These are phyloP conservation scores for Tetrahymena thermophila DNA, from an alignment of 73 alveolate species.

Conservation along the genomic window DNA sequence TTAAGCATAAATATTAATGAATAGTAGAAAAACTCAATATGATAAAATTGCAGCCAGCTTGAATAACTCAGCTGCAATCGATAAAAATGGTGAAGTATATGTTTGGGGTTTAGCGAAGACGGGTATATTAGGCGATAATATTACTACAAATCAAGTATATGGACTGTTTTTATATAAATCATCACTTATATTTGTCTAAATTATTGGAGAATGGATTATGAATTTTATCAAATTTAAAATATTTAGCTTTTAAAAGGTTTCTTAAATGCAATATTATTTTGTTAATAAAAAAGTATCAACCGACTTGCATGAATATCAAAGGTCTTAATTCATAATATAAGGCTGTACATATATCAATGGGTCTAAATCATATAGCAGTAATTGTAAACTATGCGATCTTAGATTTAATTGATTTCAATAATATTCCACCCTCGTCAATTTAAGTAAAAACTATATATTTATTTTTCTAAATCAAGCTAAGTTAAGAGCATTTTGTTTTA, in stretches of 20 bases:
- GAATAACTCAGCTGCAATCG: constrained; percentile 20
- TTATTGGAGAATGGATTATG: too few relatives aligned
- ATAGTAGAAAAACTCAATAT: neutral
- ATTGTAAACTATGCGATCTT: neutral
- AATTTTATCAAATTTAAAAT: too few relatives aligned
- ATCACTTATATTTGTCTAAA: too few relatives aligned
- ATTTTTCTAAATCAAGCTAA: too few relatives aligned
- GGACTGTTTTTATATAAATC: neutral
- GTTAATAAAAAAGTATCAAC: neutral
- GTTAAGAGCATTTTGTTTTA: neutral
- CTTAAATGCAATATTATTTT: too few relatives aligned
- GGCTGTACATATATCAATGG: constrained; percentile 28
- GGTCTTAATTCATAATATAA: constrained; percentile 7
- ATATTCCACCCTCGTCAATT: neutral
- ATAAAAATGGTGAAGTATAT: constrained; percentile 34
- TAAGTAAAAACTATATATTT: neutral
- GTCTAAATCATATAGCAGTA: constrained; percentile 37
- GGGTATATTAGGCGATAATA: neutral
- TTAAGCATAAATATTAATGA: neutral
- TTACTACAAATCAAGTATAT: neutral
- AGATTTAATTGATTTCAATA: neutral
- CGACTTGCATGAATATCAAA: neutral
- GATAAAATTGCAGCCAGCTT: constrained; percentile 21
- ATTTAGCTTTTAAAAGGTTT: too few relatives aligned
- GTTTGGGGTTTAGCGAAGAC: constrained; percentile 28